Percentiles rank a stretch among this genome's conserved stretches.
Conservation (phyloP, 2,329 filamentous ascomycete species). For the Whalleya microplaca region DNA sequence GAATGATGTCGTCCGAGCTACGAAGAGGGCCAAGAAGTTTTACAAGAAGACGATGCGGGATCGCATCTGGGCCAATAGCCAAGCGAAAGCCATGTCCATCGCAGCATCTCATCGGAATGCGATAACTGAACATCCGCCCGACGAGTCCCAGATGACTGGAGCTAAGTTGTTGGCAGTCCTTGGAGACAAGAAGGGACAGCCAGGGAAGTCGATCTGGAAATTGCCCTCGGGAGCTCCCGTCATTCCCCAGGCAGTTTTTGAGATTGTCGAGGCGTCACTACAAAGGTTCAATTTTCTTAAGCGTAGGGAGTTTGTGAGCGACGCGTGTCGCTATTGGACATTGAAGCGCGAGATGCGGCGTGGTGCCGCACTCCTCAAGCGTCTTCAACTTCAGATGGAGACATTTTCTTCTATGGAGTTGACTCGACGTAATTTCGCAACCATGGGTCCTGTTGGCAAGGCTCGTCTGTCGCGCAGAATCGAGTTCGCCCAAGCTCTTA, state of each 20-base stretch:
- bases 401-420: conserved; percentile 98
- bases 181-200: conserved; percentile 74
- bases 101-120: conserved; percentile 72
- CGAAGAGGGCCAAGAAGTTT: conserved; percentile 81
- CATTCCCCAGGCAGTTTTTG: conserved; percentile 85
- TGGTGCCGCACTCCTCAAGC: conserved; percentile 88
- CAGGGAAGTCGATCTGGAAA: conserved; percentile 78
- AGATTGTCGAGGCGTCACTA: conserved; percentile 82
- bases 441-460: conserved; percentile 85
- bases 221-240: conserved; percentile 93
- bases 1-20: conserved; percentile 79
- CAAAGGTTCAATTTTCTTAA: conserved; percentile 79
- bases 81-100: conserved; percentile 78
- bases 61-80: conserved; percentile 89
- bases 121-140: conserved; percentile 70
- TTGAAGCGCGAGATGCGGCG: conserved; percentile 91
- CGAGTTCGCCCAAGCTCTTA: conserved; percentile 79
- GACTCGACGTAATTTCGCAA: conserved; percentile 91
- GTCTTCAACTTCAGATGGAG: conserved; percentile 92
- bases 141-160: conserved; percentile 83
- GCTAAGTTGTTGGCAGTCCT: conserved; percentile 78
- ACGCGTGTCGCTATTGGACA: conserved; percentile 97
- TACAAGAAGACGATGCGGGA: conserved; percentile 90
- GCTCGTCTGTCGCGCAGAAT: conserved; percentile 79
- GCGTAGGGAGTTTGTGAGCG: conserved; percentile 88